Base-by-base conservation (phyloP, 1,284 basidiomycete species). In the Thelephora terrestris region DNA sequence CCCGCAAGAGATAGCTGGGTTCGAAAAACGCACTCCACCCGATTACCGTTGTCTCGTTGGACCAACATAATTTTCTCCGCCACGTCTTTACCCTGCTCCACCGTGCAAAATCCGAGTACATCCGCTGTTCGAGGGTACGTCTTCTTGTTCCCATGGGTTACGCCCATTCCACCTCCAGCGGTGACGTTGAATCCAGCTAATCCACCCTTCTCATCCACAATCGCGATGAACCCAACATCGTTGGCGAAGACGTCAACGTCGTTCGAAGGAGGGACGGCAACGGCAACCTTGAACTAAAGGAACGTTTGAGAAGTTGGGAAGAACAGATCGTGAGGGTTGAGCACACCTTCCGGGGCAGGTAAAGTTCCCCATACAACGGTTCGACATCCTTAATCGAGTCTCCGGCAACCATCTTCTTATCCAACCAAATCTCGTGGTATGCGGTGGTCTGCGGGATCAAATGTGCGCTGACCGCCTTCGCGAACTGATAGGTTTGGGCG, bases 361-460 rank as follows among this genome's bases (percentile, higher is more conserved):
- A 99, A 70, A 92, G 95, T 58, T 92, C 87, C 42, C 96, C 96
- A 64, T 99, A 99, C 16, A 98, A 70, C 1, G 96, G 95, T 69
- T 99, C 95, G 56, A 89, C 80, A 68, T 99, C 96, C 65, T 91
- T 85, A 53, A 96, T 66, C 1, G 91, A 91, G 39, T 91, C 91
- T 23, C 91, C 92, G 17, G 85, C 88, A 32, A 98, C 83, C 55
- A 94, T 71, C 72, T 96, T 94, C 72, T 94, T 91, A 73, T 98
- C 92, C 47, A 98, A 74, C 95, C 96, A 99, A 58, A 99, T 98
- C 70, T 99, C 96, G 64, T 97, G 93, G 68, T 99, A 99, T 2
- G 96, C 95, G 5, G 82, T 84, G 17, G 94, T 98, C 47, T 83
- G 77, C 16, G 95, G 95, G 34, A 97, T 74, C 18, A 99, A 78